Evolutionary conservation across 2,329 filamentous ascomycete species (phyloP).

Genomic region (Cercospora citrullina): DNA sequence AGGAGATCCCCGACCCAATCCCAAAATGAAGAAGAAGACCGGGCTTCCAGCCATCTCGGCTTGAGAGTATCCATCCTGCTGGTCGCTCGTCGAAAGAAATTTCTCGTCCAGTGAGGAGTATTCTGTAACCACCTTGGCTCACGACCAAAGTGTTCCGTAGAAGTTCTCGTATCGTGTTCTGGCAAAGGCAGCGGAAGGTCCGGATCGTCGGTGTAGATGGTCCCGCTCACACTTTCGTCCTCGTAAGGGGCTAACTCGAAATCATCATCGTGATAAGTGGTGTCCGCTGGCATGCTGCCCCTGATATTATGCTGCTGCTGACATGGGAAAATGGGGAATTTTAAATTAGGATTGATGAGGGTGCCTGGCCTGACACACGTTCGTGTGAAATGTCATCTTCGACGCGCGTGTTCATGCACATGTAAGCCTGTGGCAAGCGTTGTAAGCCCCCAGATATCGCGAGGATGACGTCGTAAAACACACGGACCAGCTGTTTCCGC

Average conservation of each 20-base stretch:
- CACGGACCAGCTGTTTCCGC: background rate
- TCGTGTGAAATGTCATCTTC: background rate
- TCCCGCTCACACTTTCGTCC: slow-evolving; percentile 7
- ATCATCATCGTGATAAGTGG: slow-evolving; percentile 20
- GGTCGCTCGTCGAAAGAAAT: slow-evolving; percentile 17
- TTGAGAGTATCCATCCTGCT: slow-evolving; percentile 19
- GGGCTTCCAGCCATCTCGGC: slow-evolving; percentile 22
- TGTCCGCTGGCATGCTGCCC: slow-evolving; percentile 8
- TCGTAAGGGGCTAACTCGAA: slow-evolving; percentile 23
- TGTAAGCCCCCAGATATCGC: background rate
- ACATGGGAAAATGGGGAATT: background rate
- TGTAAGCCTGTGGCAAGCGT: background rate
- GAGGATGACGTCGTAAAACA: background rate
- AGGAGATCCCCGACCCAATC: slow-evolving; percentile 11
- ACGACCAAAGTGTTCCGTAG: background rate
- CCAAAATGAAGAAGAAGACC: slow-evolving; percentile 6
- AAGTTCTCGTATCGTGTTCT: background rate
- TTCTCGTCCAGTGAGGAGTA: slow-evolving; percentile 18
- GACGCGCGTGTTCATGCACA: background rate
- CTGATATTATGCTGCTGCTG: background rate
- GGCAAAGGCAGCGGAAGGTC: slow-evolving; percentile 20
- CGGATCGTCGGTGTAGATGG: slow-evolving; percentile 18
- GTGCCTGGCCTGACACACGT: background rate
- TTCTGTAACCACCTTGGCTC: slow-evolving; percentile 20
- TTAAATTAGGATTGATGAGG: background rate